A percentile compares a stretch with the other conserved stretches of the same genome.
Evolutionary conservation across 345 rosid genomes (phyloP).

Genomic region (Turnera subulata): DNA sequence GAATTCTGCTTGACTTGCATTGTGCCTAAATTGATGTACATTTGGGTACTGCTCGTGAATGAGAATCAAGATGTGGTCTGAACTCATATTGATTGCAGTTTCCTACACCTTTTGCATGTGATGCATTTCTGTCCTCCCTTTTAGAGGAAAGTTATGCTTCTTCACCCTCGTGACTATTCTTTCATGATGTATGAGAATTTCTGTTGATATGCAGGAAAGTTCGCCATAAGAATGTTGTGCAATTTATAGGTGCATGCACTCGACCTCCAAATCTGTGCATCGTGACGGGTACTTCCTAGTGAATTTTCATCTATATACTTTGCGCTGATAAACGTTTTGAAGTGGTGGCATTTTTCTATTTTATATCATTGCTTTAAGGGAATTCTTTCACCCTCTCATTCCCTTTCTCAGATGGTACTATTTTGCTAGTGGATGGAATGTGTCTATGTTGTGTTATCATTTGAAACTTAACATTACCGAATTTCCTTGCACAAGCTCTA

Average conservation of each 20-base stretch:
- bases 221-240: constrained; percentile 90
- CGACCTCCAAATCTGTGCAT: constrained; percentile 78
- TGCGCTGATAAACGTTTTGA: neutral
- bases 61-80: neutral
- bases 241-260: constrained; percentile 93
- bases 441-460: constrained; percentile 2
- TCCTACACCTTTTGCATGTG: neutral
- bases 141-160: constrained; percentile 1
- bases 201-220: constrained; percentile 59
- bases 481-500: constrained; percentile 10
- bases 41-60: neutral
- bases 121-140: neutral
- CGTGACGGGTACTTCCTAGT: constrained; percentile 65
- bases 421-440: constrained; percentile 21
- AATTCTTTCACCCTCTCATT: neutral
- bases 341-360: neutral
- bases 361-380: neutral
- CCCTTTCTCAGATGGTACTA: constrained; percentile 10
- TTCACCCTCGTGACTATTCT: constrained; percentile 7
- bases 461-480: no score
- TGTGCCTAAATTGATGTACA: no score
- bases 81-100: neutral
- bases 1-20: no score
- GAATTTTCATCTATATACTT: neutral
- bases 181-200: constrained; percentile 8